phyloP scores from a whole-genome alignment of 345 rosid genomes.

The Syzygium aromaticum region DNA sequence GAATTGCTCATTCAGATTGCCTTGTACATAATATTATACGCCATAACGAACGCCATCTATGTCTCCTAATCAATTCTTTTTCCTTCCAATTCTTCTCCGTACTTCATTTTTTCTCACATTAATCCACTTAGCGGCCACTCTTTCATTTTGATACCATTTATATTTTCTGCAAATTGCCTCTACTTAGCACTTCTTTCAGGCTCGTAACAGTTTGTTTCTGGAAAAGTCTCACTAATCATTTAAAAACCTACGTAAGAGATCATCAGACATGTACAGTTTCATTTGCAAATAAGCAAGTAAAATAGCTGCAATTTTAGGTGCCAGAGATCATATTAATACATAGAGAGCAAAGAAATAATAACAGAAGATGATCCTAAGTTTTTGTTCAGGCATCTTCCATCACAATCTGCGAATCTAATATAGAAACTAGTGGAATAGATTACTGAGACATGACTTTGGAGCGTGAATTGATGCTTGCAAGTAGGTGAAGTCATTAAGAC shows the following conservation, averaged over 20 bases:
- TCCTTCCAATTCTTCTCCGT: neutral
- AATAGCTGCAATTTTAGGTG: neutral
- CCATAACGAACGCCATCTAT: neutral
- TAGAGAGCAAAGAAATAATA: neutral
- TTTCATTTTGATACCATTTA: neutral
- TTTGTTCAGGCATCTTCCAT: neutral
- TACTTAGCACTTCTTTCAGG: neutral
- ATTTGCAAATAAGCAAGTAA: neutral
- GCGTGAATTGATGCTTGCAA: neutral
- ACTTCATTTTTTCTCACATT: neutral
- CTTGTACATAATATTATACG: neutral
- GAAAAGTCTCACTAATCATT: neutral
- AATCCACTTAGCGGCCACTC: neutral
- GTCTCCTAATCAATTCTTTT: neutral
- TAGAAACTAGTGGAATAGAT: neutral
- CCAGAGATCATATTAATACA: neutral
- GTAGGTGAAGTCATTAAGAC: neutral
- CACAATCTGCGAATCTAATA: neutral
- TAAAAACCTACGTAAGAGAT: neutral
- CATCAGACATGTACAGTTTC: neutral
- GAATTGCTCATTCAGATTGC: neutral
- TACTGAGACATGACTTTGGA: neutral
- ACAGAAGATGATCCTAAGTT: neutral
- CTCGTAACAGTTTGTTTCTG: neutral
- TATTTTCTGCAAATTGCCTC: neutral